Evolutionary conservation across 2,329 filamentous ascomycete genomes (phyloP), one percentile per base, ranked within the genome.

Genomic region (Malbranchea zuffiana): DNA sequence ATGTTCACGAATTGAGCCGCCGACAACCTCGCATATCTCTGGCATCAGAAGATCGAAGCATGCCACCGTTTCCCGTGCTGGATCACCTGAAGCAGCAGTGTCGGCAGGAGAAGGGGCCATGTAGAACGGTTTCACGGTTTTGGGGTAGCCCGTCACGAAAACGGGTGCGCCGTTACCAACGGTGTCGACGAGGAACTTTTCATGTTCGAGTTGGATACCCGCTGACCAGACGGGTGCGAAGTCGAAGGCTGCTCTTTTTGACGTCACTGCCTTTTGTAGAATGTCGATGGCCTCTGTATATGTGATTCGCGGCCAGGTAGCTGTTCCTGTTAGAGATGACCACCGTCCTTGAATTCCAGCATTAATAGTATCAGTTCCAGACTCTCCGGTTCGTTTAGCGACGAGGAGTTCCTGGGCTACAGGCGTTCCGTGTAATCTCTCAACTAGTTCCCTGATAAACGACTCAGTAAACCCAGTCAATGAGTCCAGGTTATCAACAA

Each of bases 61-160:
- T 42, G 86, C 83, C 8, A 85, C 85, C 3, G 85, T 92, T 32
- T 59, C 51, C 21, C 47, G 42, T 5, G 37, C 50, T 33, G 37
- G 34, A 12, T 12, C 23, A 8, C 28, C 21, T 7, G 21, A 31
- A 32, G 42, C 36, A 5, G 39, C 24, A 10, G 35, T 30, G 13
- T 50, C 25, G 12, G 33, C 28, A 13, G 49, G 40, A 1, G 72
- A 74, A 11, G 75, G 74, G 2, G 74, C 60, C 82, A 86, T 87
- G 60, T 87, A 98, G 62, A 96, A 98, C 7, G 88, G 84, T 62
- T 98, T 98, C 56, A 90, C 77, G 32, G 69, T 67, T 46, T 75
- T 75, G n/a, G 90, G 90, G 55, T 95, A 98, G 57, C 95, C 72
- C 10, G 87, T 96, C 46, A 98, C 78, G 55, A 96, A 96, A 29